Percentiles rank a stretch among this genome's conserved stretches.
phyloP scores from a whole-genome alignment of 306 rosid species.

The Hippophae rhamnoides region DNA sequence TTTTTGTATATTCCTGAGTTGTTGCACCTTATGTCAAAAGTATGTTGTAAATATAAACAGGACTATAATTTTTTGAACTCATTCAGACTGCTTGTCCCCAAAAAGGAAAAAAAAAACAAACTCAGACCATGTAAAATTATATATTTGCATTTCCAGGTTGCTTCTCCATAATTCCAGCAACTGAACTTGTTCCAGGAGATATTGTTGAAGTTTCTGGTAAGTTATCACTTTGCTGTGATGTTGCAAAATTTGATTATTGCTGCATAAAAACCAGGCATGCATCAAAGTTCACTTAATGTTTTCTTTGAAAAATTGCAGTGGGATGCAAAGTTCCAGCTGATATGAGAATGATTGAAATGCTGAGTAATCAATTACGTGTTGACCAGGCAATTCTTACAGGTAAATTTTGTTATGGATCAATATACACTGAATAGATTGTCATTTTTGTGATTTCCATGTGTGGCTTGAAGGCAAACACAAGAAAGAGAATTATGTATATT shows the following conservation, averaged over 20 bases:
- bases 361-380: conserved; percentile 81
- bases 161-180: conserved; percentile 90
- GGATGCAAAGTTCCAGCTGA: conserved; percentile 99
- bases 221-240: conserved; percentile 21
- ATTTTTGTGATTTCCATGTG: not conserved
- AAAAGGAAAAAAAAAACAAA: too few relatives aligned
- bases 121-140: too few relatives aligned
- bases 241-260: conserved; percentile 14
- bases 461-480: too few relatives aligned
- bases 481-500: too few relatives aligned
- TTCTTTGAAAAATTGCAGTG: conserved; percentile 41
- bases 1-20: not conserved
- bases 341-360: conserved; percentile 91
- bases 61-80: not conserved
- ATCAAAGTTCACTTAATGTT: not conserved
- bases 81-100: not conserved
- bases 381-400: conserved; percentile 99
- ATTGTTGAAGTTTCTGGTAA: conserved; percentile 89
- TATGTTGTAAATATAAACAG: conserved; percentile 3
- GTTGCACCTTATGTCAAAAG: not conserved
- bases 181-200: conserved; percentile 93
- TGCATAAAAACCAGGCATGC: not conserved
- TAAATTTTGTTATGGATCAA: conserved; percentile 18
- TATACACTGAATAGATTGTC: not conserved
- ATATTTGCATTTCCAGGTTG: conserved; percentile 50